A percentile compares a stretch with the other conserved stretches of the same genome.
Evolutionary conservation across 139 green algal species (phyloP).

Genomic region (Chlorella sp.): DNA sequence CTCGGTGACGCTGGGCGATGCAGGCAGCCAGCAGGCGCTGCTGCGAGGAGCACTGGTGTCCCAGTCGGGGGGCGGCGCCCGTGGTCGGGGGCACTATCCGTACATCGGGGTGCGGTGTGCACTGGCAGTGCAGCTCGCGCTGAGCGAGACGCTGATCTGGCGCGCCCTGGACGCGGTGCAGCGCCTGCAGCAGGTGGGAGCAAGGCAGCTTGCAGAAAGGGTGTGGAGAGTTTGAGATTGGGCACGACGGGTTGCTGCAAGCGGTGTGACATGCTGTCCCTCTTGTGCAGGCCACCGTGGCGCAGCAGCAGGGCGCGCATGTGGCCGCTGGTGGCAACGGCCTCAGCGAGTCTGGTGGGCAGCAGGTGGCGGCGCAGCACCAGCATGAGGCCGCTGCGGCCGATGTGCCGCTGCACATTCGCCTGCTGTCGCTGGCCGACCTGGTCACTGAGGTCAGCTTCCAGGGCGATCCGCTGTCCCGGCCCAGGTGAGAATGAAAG

Average conservation of each 20-base stretch:
- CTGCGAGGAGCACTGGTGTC: too few relatives aligned
- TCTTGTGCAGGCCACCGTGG: too few relatives aligned
- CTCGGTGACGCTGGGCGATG: background rate
- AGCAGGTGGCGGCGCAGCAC: background rate
- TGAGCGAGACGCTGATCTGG: constrained; percentile 74
- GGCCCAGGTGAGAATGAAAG: constrained; percentile 64
- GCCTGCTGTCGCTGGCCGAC: constrained; percentile 63
- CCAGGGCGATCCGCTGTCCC: constrained; percentile 50
- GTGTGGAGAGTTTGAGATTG: too few relatives aligned
- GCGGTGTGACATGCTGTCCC: too few relatives aligned
- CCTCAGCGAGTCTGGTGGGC: too few relatives aligned
- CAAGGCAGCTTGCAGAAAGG: too few relatives aligned
- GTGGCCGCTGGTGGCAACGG: constrained; percentile 15
- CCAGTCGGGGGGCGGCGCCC: too few relatives aligned
- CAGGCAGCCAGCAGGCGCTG: background rate
- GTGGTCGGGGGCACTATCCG: constrained; percentile 47
- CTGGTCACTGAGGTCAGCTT: constrained; percentile 67
- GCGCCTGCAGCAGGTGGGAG: constrained; percentile 34
- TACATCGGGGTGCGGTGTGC: constrained; percentile 46
- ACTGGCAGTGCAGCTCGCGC: constrained; percentile 46
- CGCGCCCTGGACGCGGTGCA: constrained; percentile 39
- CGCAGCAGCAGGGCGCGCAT: background rate
- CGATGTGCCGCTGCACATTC: constrained; percentile 61
- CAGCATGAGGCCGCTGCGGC: constrained; percentile 19
- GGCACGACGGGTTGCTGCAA: too few relatives aligned